Conservation (phyloP, 2,329 filamentous ascomycete genomes). For the Fusarium piperis region DNA sequence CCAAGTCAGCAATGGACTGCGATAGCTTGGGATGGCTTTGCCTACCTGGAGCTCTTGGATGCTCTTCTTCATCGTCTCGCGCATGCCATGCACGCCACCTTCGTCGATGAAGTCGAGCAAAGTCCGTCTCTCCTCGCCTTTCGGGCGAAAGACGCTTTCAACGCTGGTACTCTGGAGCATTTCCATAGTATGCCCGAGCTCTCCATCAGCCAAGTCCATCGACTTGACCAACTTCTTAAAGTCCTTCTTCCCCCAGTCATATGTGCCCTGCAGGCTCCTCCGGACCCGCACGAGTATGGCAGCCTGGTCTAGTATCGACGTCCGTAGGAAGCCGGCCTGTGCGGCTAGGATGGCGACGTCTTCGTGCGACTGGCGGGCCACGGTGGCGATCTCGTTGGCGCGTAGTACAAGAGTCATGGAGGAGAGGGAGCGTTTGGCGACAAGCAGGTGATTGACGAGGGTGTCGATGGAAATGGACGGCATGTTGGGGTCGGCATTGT, state of each 20-base stretch:
- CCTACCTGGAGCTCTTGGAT: constrained; percentile 75
- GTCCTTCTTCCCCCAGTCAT: constrained; percentile 67
- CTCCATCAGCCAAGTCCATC: constrained; percentile 73
- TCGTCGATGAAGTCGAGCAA: constrained; percentile 83
- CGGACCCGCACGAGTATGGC: constrained; percentile 62
- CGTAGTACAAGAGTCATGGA: constrained; percentile 85
- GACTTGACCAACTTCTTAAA: constrained; percentile 69
- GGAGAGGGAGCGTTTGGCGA: constrained; percentile 86
- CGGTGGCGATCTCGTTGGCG: constrained; percentile 85
- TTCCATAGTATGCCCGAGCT: constrained; percentile 73
- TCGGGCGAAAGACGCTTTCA: constrained; percentile 69
- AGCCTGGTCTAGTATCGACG: constrained; percentile 67
- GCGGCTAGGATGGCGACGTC: constrained; percentile 79
- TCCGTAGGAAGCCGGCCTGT: constrained; percentile 73
- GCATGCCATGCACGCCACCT: constrained; percentile 71
- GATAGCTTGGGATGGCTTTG: neutral
- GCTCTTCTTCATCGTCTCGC: constrained; percentile 73
- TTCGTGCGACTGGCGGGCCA: constrained; percentile 79
- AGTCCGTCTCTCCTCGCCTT: constrained; percentile 66
- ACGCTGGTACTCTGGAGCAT: constrained; percentile 72
- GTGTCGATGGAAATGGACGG: constrained; percentile 68
- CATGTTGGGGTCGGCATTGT: constrained; percentile 24
- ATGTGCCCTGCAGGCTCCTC: constrained; percentile 62
- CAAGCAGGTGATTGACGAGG: constrained; percentile 84
- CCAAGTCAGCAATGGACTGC: constrained; percentile 6